Evolutionary conservation across 257 asterid genomes (phyloP).

Genomic region (Solanum virginianum): DNA sequence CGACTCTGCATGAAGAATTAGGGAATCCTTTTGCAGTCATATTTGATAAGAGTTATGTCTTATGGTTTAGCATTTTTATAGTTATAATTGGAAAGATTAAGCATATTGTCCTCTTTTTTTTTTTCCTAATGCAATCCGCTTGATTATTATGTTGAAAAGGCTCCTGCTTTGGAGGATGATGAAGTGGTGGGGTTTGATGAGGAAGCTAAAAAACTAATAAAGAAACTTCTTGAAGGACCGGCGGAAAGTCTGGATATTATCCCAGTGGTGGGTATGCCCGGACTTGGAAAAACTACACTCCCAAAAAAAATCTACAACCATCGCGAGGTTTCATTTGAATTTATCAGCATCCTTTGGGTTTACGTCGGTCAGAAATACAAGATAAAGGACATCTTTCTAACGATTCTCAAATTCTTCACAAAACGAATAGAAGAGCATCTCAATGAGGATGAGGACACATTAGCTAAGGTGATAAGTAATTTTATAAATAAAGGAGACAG

Average conservation of each 20-base stretch:
- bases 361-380: not conserved
- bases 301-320: slow-evolving; percentile 17
- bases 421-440: not conserved
- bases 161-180: not conserved
- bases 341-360: slow-evolving; percentile 19
- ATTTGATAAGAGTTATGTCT: too few species aligned
- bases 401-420: not conserved
- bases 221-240: slow-evolving; percentile 3
- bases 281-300: slow-evolving; percentile 33
- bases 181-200: slow-evolving; percentile 2
- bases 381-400: not conserved
- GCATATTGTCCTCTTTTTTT: too few species aligned
- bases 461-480: not conserved
- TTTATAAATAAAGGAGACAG: not conserved
- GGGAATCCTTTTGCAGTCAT: too few species aligned
- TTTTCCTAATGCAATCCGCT: too few species aligned
- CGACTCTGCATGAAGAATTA: too few species aligned
- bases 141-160: not conserved
- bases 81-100: too few species aligned
- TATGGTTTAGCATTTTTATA: too few species aligned
- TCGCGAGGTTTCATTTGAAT: not conserved
- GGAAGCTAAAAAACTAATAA: slow-evolving; percentile 1
- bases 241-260: slow-evolving; percentile 5
- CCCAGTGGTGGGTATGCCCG: slow-evolving; percentile 26
- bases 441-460: not conserved